A percentile compares a stretch with the other conserved stretches of the same genome.
phyloP scores from a whole-genome alignment of 139 green algal genomes.

The Chlamydomonas sphaeroides region DNA sequence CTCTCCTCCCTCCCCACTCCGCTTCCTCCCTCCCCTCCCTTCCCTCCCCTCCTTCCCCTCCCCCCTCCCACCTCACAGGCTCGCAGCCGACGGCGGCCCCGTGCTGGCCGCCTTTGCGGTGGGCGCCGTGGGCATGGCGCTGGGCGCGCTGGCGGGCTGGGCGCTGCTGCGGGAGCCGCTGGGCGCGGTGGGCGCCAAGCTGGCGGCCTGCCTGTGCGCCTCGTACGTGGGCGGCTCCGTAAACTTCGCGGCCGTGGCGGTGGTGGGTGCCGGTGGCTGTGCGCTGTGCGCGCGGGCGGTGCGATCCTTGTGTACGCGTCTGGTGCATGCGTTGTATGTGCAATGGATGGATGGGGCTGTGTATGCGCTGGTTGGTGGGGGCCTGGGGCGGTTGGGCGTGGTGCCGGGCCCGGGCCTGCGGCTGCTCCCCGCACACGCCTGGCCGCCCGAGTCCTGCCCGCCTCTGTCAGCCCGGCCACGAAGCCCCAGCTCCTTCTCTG shows the following conservation, averaged over 20 bases:
- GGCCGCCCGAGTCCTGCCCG: too few species aligned
- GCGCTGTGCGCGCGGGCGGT: not conserved
- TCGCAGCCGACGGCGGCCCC: conserved; percentile 49
- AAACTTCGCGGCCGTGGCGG: conserved; percentile 83
- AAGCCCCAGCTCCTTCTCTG: too few species aligned
- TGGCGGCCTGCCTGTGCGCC: conserved; percentile 77
- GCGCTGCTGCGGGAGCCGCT: conserved; percentile 53
- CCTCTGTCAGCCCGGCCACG: too few species aligned
- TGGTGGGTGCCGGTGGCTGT: conserved; percentile 38
- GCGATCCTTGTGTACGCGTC: not conserved
- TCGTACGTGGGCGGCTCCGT: conserved; percentile 84
- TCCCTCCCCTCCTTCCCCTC: not conserved
- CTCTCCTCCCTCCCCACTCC: too few species aligned
- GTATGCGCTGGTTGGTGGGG: not conserved
- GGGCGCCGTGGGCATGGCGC: conserved; percentile 52
- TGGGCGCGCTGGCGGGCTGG: conserved; percentile 66
- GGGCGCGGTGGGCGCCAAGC: conserved; percentile 61
- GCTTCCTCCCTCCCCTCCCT: not conserved
- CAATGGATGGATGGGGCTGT: too few species aligned
- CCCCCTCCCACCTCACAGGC: conserved; percentile 16
- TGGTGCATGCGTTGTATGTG: too few species aligned
- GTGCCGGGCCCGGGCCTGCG: too few species aligned
- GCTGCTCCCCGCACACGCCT: too few species aligned
- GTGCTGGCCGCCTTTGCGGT: conserved; percentile 70
- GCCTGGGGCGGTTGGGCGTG: not conserved